phyloP scores from a whole-genome alignment of 345 rosid species.

The Citrus australasica region DNA sequence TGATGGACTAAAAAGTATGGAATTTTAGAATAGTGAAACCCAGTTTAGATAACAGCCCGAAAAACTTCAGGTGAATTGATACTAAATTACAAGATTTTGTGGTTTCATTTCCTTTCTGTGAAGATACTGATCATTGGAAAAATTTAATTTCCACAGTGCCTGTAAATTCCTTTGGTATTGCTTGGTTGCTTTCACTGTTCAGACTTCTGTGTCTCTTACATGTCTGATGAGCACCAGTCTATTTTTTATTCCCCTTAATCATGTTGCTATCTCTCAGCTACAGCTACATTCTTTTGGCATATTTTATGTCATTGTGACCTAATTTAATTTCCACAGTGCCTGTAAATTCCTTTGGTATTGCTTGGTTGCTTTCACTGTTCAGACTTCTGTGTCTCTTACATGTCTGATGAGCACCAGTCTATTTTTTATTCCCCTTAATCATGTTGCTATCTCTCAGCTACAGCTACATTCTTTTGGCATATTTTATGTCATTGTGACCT shows the following conservation, averaged over 20 bases:
- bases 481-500: background rate
- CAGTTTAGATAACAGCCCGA: background rate
- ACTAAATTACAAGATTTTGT: background rate
- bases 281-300: background rate
- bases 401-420: background rate
- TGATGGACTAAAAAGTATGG: background rate
- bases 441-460: background rate
- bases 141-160: background rate
- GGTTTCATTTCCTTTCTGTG: background rate
- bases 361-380: background rate
- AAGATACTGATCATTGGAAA: background rate
- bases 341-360: background rate
- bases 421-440: background rate
- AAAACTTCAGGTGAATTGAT: background rate
- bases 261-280: background rate
- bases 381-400: background rate
- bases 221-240: background rate
- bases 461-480: background rate
- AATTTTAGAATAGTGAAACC: background rate
- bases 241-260: background rate
- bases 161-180: background rate
- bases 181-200: background rate
- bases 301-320: background rate
- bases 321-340: background rate
- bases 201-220: background rate